phyloP scores from a whole-genome alignment of 2,329 filamentous ascomycete species.

The Fusarium sp. region DNA sequence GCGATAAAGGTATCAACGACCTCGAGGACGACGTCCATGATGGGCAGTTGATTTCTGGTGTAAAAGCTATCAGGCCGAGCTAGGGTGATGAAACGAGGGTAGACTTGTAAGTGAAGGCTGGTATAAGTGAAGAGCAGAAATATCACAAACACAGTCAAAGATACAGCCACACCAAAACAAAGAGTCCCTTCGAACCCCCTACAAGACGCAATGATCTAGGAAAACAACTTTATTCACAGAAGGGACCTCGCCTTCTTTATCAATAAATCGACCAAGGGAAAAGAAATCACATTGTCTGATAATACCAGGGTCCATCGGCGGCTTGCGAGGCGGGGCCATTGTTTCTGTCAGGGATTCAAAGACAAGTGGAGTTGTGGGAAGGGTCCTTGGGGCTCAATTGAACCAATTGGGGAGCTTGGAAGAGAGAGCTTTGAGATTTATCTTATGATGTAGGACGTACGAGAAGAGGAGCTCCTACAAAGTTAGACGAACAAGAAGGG shows the following conservation, averaged over 20 bases:
- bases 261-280: slow-evolving; percentile 14
- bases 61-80: not conserved
- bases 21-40: slow-evolving; percentile 94
- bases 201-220: not conserved
- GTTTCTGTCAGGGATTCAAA: slow-evolving; percentile 34
- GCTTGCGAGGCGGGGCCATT: slow-evolving; percentile 37
- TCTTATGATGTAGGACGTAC: slow-evolving; percentile 36
- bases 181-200: not conserved
- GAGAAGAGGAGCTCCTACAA: slow-evolving; percentile 12
- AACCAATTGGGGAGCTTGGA: slow-evolving; percentile 30
- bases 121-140: slow-evolving; percentile 22
- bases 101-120: not conserved
- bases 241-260: slow-evolving; percentile 34
- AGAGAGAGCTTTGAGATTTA: slow-evolving; percentile 4
- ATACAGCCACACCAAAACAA: not conserved
- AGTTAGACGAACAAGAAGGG: not conserved
- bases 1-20: slow-evolving; percentile 83
- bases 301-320: slow-evolving; percentile 32
- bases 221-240: not conserved
- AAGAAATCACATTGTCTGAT: slow-evolving; percentile 35
- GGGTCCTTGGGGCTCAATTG: slow-evolving; percentile 17
- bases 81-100: slow-evolving; percentile 1
- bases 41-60: slow-evolving; percentile 43
- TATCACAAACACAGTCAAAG: slow-evolving; percentile 3
- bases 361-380: slow-evolving; percentile 20